Percentiles rank a stretch among this genome's conserved stretches.
phyloP scores from a whole-genome alignment of 2,329 filamentous ascomycete species.

The Fusarium sp. region DNA sequence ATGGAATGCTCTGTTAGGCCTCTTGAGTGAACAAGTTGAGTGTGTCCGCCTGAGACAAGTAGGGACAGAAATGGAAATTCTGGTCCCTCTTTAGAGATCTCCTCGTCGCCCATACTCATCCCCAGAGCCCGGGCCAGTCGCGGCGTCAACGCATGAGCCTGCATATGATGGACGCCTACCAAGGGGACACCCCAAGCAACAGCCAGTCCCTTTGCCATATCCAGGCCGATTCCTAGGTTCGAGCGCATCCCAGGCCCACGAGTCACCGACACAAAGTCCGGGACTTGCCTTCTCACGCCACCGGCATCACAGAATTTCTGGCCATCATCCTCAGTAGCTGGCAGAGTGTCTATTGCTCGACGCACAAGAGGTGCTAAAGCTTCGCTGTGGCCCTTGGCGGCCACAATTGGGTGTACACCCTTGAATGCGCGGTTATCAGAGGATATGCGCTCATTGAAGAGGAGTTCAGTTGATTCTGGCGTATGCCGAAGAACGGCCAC shows the following conservation, averaged over 20 bases:
- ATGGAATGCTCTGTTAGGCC: constrained; percentile 75
- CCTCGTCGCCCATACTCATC: constrained; percentile 31
- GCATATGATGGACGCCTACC: constrained; percentile 94
- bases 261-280: constrained; percentile 89
- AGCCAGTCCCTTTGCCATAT: constrained; percentile 87
- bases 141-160: constrained; percentile 91
- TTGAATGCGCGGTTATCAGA: constrained; percentile 78
- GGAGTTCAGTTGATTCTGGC: constrained; percentile 62
- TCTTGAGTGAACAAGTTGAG: constrained; percentile 80
- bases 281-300: constrained; percentile 53
- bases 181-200: constrained; percentile 85
- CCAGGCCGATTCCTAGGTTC: constrained; percentile 80
- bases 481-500: constrained; percentile 79
- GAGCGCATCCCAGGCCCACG: constrained; percentile 89
- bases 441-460: constrained; percentile 84
- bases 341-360: constrained; percentile 67
- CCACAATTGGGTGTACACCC: constrained; percentile 82
- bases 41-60: constrained; percentile 92
- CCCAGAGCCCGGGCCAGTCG: constrained; percentile 74
- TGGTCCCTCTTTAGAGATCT: constrained; percentile 49
- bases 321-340: constrained; percentile 29
- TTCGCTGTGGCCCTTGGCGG: constrained; percentile 78
- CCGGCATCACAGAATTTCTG: constrained; percentile 23
- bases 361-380: constrained; percentile 74
- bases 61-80: constrained; percentile 87